phyloP scores from a whole-genome alignment of 371 early-diverging fungal species.

The Mucor lusitanicus region DNA sequence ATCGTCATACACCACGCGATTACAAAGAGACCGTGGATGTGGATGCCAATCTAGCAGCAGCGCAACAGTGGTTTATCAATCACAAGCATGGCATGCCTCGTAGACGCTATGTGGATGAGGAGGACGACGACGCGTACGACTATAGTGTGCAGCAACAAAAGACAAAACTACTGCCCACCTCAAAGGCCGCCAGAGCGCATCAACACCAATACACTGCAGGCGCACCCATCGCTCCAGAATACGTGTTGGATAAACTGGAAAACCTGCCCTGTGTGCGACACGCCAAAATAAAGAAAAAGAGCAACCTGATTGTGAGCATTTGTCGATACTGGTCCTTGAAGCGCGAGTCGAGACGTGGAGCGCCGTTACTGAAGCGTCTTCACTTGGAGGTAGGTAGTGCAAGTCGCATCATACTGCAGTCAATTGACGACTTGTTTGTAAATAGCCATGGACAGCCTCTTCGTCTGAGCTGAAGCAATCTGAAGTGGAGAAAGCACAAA shows the following conservation, averaged over 20 bases:
- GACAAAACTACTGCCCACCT: conserved; percentile 40
- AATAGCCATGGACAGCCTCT: conserved; percentile 93
- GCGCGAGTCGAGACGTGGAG: conserved; percentile 83
- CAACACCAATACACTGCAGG: conserved; percentile 59
- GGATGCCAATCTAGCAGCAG: conserved; percentile 30
- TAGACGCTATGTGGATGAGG: conserved; percentile 38
- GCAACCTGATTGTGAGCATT: conserved; percentile 61
- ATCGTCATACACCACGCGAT: conserved; percentile 80
- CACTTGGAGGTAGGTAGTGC: conserved; percentile 77
- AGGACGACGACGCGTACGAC: conserved; percentile 24
- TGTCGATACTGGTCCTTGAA: conserved; percentile 95
- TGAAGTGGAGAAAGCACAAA: conserved; percentile 74
- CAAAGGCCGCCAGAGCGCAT: conserved; percentile 65
- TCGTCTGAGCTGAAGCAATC: conserved; percentile 78
- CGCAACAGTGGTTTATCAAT: conserved; percentile 30
- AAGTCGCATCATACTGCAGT: not conserved
- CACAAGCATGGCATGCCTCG: conserved; percentile 27
- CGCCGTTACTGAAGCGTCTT: conserved; percentile 91
- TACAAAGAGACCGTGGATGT: conserved; percentile 64
- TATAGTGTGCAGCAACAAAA: conserved; percentile 9
- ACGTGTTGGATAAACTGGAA: conserved; percentile 68
- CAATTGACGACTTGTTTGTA: not conserved
- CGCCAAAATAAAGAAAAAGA: conserved; percentile 53
- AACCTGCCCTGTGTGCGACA: conserved; percentile 43
- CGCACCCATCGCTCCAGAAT: conserved; percentile 70